These are phyloP conservation scores for Suillus alpinus DNA, from an alignment of 768 basidiomycete species.

Conservation along the genomic window DNA sequence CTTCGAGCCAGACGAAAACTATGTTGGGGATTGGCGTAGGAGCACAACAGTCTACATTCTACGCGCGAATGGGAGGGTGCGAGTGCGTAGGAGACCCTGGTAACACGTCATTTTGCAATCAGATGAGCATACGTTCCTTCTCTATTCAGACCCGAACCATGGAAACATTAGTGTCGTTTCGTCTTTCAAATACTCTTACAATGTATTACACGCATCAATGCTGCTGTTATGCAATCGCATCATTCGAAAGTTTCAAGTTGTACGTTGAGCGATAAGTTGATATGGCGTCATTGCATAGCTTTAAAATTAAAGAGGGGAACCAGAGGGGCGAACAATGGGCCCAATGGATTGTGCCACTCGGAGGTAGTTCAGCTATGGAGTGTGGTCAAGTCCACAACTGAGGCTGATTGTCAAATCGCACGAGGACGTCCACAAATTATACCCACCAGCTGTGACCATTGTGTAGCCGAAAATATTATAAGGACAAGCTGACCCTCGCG, in stretches of 20 bases:
- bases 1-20: constrained; percentile 14
- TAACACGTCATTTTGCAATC: constrained; percentile 4
- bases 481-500: constrained; percentile 1
- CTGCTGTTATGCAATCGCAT: neutral
- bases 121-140: neutral
- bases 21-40: constrained; percentile 20
- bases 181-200: neutral
- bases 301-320: neutral
- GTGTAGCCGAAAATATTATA: constrained; percentile 13
- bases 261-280: neutral
- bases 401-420: neutral
- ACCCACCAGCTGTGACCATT: neutral
- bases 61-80: constrained; percentile 38
- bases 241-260: neutral
- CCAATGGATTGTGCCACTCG: constrained; percentile 19
- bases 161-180: neutral
- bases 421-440: neutral
- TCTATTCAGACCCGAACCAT: neutral
- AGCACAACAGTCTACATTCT: constrained; percentile 41
- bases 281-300: neutral
- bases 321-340: neutral
- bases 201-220: neutral
- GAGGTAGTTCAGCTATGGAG: constrained; percentile 4
- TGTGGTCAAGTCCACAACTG: neutral
- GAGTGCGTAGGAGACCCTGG: constrained; percentile 44